Evolutionary conservation across 1,284 basidiomycete species (phyloP), one percentile per base, ranked within the genome.

Genomic region (Wallemia hederae): DNA sequence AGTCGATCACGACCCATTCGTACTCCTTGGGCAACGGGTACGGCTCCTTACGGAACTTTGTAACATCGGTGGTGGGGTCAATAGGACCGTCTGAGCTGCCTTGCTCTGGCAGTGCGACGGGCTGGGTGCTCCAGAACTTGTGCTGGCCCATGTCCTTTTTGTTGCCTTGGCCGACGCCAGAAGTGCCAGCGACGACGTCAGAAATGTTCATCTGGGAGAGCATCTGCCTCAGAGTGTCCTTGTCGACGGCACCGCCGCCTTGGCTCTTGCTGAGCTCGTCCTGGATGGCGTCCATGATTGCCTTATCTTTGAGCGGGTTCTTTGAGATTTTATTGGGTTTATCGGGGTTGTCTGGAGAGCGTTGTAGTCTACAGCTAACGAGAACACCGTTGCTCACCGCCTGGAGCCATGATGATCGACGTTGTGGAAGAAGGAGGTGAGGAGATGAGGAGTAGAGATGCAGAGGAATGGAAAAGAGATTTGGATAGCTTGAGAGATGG

Each of bases 111-210:
- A 94, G 88, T 57, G 85, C 83, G 7, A 99, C 94, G 1, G 94
- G 94, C 71, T 96, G 90, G 2, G 90, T 94, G 55, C 76, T 80
- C 90, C 90, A 96, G 72, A 96, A 96, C 87, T 92, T 92, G 70
- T 92, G 87, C 67, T 83, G 82, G 27, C 82, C 85, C 66, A 83
- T 75, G 64, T 84, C 78, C 72, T 87, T 85, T 67, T 77, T 81
- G 66, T 81, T 82, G 63, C 75, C 73, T 2, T 80, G 82, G n/a
- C 78, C 78, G 33, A 80, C 65, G 5, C 80, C 81, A 34, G 77
- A 14, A 17, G 39, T 15, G n/a, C 39, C 39, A 49, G 39, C 11
- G 19, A 22, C 9, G 5, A 49, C n/a, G 5, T 49, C 39, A 22
- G 39, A 14, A 5, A 49, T 17, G 39, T 49, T 49, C 14, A 49